Conservation (phyloP, 2,329 filamentous ascomycete genomes). For the Neofusicoccum sp. region DNA sequence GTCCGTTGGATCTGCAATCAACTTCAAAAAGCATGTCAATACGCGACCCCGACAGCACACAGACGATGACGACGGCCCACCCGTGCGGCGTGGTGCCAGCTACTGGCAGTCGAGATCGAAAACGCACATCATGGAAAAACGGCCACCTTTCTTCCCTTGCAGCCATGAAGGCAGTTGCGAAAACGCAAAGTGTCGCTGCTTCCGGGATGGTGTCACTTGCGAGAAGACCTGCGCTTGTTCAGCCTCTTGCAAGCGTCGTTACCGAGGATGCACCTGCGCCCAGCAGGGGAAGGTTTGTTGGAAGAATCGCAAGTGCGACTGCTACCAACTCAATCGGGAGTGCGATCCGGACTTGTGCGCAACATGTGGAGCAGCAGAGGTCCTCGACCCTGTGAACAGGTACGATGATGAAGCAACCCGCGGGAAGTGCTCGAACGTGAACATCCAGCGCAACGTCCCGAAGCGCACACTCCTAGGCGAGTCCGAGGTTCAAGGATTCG, state of each 20-base stretch:
- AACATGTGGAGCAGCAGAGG: conserved; percentile 68
- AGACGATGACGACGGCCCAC: neutral
- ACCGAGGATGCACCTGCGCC: conserved; percentile 46
- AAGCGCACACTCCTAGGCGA: conserved; percentile 70
- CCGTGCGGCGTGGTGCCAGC: neutral
- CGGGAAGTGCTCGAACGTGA: conserved; percentile 70
- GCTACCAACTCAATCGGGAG: conserved; percentile 72
- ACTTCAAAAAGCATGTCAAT: conserved; percentile 26
- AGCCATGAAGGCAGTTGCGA: conserved; percentile 68
- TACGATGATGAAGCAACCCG: conserved; percentile 60
- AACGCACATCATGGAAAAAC: conserved; percentile 58
- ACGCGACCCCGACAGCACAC: conserved; percentile 22
- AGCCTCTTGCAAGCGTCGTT: conserved; percentile 57
- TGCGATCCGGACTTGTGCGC: conserved; percentile 78
- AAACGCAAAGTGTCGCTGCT: conserved; percentile 64
- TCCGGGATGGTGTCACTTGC: conserved; percentile 63
- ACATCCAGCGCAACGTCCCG: conserved; percentile 67
- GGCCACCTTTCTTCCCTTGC: conserved; percentile 66
- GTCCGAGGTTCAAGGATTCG: conserved; percentile 74
- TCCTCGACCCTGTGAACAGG: conserved; percentile 69
- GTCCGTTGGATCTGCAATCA: conserved; percentile 7
- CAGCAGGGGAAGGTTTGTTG: conserved; percentile 48
- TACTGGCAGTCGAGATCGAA: conserved; percentile 37
- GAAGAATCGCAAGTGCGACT: conserved; percentile 61
- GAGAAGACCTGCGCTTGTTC: conserved; percentile 74